Percentiles rank a stretch among this genome's conserved stretches.
Evolutionary conservation across 1,284 basidiomycete species (phyloP).

Genomic region (Prillingera fragicola): DNA sequence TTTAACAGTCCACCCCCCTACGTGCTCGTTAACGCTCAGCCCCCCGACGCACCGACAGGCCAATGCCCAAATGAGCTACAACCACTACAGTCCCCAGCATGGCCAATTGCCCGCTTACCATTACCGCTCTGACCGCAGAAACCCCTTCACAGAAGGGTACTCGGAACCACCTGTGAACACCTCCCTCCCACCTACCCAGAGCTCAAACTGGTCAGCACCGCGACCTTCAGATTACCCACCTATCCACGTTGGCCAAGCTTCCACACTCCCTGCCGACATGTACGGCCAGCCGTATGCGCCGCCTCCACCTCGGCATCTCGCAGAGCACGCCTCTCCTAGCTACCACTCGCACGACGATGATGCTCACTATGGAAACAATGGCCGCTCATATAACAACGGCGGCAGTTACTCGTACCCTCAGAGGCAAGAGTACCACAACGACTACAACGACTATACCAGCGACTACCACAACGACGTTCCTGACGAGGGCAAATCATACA

Average conservation of each 20-base stretch:
- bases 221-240: neutral
- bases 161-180: no score
- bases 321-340: constrained; percentile 3
- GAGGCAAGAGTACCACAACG: constrained; percentile 8
- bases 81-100: no score
- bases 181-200: neutral
- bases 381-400: neutral
- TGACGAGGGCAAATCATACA: constrained; percentile 37
- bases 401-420: constrained; percentile 14
- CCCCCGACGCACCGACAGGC: no score
- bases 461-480: constrained; percentile 23
- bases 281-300: neutral
- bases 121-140: no score
- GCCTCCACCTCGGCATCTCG: neutral
- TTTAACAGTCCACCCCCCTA: no score
- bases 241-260: neutral
- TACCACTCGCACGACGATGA: constrained; percentile 6
- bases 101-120: no score
- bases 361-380: constrained; percentile 2
- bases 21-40: no score
- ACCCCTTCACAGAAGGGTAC: no score
- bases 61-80: no score
- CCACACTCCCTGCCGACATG: neutral
- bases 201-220: constrained; percentile 1
- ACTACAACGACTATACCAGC: constrained; percentile 2